Evolutionary conservation across 2,329 filamentous ascomycete genomes (phyloP), one percentile per base, ranked within the genome.

Genomic region (Balansia obtecta): DNA sequence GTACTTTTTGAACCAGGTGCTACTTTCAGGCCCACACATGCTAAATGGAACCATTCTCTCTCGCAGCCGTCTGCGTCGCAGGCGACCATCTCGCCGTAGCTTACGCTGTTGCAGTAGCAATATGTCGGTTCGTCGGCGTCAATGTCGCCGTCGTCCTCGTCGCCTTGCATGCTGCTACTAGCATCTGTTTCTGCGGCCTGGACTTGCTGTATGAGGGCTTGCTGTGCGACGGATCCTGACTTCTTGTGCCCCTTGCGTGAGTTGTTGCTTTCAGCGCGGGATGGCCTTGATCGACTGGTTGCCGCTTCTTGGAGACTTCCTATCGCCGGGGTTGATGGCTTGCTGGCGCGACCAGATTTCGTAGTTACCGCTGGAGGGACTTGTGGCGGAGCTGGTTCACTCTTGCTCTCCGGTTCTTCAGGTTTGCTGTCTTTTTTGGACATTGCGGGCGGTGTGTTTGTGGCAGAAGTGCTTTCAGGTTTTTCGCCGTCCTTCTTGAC

Each of bases 31-130:
- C 87, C 87, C 32, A 88, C 86, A 64, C 87, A 93, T 46, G 83
- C 84, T 46, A 93, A 68, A 72, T 90, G 86, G 70, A 90, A 91
- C 86, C 86, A 90, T 66, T 90, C 86, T 54, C 80, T 76, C 56
- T 79, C 76, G 66, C 86, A 90, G 46, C 79, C 77, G 52, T 83
- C 77, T 8, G 80, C 81, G 63, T 90, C 86, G 61, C 86, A 90
- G 2, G 83, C 86, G 42, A 90, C 85, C 86, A 90, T 90, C 67
- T 88, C 85, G 18, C 86, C 86, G 61, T 88, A 90, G 60, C 85
- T 88, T 50, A 88, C 82, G 45, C 82, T 78, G 58, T 88, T 85
- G 64, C 86, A 89, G 67, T 87, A 87, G 65, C 86, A 88, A 65
- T 90, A 90, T 13, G 80, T 74, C 38, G 82, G 83, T 62, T 90